Evolutionary conservation across 225 moss, liverwort and hornwort genomes (phyloP).

Genomic region (Neckera pumila): DNA sequence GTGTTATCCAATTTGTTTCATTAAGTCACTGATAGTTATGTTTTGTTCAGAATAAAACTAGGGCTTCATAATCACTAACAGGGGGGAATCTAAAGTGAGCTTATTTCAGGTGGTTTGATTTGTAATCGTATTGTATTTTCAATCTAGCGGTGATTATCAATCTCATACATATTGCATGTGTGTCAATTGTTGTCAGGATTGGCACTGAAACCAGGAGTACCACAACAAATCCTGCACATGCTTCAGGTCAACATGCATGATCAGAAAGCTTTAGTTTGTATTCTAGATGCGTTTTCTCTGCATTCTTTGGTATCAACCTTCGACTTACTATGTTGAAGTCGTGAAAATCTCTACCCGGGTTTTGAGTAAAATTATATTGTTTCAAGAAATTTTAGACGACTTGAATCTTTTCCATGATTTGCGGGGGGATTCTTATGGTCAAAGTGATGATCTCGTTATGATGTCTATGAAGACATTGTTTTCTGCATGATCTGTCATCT

Average conservation of each 20-base stretch:
- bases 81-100: background rate
- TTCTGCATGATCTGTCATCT: background rate
- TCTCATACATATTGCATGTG: background rate
- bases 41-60: background rate
- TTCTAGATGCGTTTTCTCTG: background rate
- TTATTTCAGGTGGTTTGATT: background rate
- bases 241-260: conserved; percentile 20
- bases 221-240: conserved; percentile 30
- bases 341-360: background rate
- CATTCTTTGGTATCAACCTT: background rate
- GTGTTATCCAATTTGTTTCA: background rate
- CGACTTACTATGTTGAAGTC: background rate
- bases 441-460: background rate
- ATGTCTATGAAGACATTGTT: background rate
- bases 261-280: background rate
- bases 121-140: background rate
- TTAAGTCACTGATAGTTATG: background rate
- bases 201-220: conserved; percentile 46
- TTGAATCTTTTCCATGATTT: background rate
- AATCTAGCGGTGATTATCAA: background rate
- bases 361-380: background rate
- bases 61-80: background rate
- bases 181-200: conserved; percentile 14
- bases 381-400: background rate
- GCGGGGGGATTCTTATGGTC: background rate